Evolutionary conservation across 2,329 filamentous ascomycete species (phyloP).

Genomic region (Xylogone sp.): DNA sequence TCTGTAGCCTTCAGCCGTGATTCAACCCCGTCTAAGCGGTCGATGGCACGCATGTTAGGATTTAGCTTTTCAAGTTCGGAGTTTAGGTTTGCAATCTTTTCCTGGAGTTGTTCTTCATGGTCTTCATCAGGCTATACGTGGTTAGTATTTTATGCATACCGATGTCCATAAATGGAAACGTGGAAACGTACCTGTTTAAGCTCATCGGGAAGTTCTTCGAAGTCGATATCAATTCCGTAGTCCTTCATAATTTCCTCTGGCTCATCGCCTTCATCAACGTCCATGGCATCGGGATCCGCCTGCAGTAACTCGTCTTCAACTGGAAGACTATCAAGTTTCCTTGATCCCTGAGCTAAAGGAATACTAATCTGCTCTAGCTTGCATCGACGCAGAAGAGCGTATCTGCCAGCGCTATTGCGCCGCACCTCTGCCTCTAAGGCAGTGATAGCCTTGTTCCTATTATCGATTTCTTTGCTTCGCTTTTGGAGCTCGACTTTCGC

Average conservation of each 20-base stretch:
- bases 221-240: slow-evolving; percentile 88
- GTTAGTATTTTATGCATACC: slow-evolving; percentile 6
- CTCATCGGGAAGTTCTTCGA: slow-evolving; percentile 76
- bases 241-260: slow-evolving; percentile 71
- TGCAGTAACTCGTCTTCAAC: slow-evolving; percentile 79
- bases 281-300: slow-evolving; percentile 84
- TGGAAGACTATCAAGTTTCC: slow-evolving; percentile 72
- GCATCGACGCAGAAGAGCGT: slow-evolving; percentile 80
- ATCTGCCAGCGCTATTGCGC: slow-evolving; percentile 78
- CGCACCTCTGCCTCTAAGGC: slow-evolving; percentile 82
- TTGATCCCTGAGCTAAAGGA: slow-evolving; percentile 70
- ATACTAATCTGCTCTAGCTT: slow-evolving; percentile 91
- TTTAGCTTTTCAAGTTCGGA: slow-evolving; percentile 88
- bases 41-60: slow-evolving; percentile 93
- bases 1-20: slow-evolving; percentile 78
- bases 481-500: slow-evolving; percentile 79
- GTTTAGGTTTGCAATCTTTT: slow-evolving; percentile 71
- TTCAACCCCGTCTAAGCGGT: slow-evolving; percentile 84
- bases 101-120: slow-evolving; percentile 71
- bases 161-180: too few relatives aligned
- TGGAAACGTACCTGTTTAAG: slow-evolving; percentile 63
- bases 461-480: slow-evolving; percentile 79
- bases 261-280: slow-evolving; percentile 73
- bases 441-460: slow-evolving; percentile 68
- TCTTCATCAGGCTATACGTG: slow-evolving; percentile 59